Conservation (phyloP, 2,329 filamentous ascomycete species). For the Nectriaceae sp. region DNA sequence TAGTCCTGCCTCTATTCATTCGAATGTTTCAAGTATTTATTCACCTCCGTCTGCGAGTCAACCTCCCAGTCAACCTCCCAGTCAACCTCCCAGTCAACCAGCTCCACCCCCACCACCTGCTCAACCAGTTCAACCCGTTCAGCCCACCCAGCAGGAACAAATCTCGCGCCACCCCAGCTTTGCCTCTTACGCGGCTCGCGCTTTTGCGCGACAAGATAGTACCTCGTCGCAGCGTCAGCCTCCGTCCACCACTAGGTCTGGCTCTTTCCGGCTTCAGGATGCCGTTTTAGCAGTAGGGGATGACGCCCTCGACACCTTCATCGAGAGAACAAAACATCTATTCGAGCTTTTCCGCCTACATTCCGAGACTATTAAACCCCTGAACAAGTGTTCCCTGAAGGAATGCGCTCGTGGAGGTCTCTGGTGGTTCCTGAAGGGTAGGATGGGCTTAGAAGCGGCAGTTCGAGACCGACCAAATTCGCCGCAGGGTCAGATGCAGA, state of each 20-base stretch:
- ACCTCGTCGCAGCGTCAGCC: conserved; percentile 28
- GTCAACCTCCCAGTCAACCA: neutral
- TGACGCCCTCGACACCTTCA: conserved; percentile 71
- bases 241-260: conserved; percentile 31
- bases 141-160: conserved; percentile 18
- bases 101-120: neutral
- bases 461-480: conserved; percentile 63
- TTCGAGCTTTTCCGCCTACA: conserved; percentile 76
- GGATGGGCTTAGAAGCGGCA: conserved; percentile 71
- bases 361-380: conserved; percentile 70
- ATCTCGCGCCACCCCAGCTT: conserved; percentile 24
- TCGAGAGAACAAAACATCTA: conserved; percentile 69
- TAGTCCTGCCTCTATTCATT: conserved; percentile 44
- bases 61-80: neutral
- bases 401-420: conserved; percentile 73
- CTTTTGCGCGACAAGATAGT: conserved; percentile 24
- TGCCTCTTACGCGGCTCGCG: conserved; percentile 6
- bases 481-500: conserved; percentile 55
- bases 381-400: conserved; percentile 62
- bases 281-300: conserved; percentile 52
- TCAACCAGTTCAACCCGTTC: conserved; percentile 5
- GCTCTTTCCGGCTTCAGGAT: conserved; percentile 45
- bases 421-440: conserved; percentile 90
- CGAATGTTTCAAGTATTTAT: conserved; percentile 32
- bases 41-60: conserved; percentile 20